Evolutionary conservation across 2,329 filamentous ascomycete species (phyloP).

Genomic region (Periconia digitata): DNA sequence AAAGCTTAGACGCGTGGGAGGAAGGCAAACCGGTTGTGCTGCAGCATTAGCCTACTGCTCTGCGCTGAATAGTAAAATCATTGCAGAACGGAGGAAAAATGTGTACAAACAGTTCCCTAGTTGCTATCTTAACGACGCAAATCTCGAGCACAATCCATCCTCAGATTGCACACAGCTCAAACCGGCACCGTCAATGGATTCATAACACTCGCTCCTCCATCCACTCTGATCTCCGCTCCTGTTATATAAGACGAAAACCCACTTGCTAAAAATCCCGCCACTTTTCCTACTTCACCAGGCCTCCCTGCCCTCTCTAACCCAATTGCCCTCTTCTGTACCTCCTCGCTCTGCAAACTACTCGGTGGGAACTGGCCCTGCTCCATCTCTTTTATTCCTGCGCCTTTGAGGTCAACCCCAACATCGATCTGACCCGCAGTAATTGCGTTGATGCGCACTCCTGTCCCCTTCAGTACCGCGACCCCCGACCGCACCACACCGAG

Average conservation of each 20-base stretch:
- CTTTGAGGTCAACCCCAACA: slow-evolving; percentile 50
- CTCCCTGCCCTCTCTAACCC: slow-evolving; percentile 61
- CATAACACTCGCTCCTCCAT: slow-evolving; percentile 57
- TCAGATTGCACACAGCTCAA: slow-evolving; percentile 3
- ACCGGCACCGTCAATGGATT: slow-evolving; percentile 44
- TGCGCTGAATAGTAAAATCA: too few relatives aligned
- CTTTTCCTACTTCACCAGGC: slow-evolving; percentile 61
- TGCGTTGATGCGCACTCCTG: slow-evolving; percentile 62
- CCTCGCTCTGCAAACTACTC: slow-evolving; percentile 53
- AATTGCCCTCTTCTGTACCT: slow-evolving; percentile 54
- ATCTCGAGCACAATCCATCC: background rate
- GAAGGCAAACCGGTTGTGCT: slow-evolving; percentile 65
- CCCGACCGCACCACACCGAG: slow-evolving; percentile 62
- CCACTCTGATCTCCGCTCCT: slow-evolving; percentile 63
- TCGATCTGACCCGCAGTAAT: slow-evolving; percentile 52
- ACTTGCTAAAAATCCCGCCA: slow-evolving; percentile 64
- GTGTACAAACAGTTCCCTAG: background rate
- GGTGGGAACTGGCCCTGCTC: slow-evolving; percentile 60
- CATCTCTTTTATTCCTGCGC: slow-evolving; percentile 36
- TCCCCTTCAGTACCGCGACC: slow-evolving; percentile 59
- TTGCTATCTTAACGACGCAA: background rate
- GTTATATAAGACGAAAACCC: slow-evolving; percentile 66
- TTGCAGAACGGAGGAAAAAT: background rate
- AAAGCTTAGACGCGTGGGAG: slow-evolving; percentile 83
- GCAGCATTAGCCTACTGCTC: slow-evolving; percentile 48